phyloP scores from a whole-genome alignment of 2,329 filamentous ascomycete genomes.

The Claviceps digitariae region DNA sequence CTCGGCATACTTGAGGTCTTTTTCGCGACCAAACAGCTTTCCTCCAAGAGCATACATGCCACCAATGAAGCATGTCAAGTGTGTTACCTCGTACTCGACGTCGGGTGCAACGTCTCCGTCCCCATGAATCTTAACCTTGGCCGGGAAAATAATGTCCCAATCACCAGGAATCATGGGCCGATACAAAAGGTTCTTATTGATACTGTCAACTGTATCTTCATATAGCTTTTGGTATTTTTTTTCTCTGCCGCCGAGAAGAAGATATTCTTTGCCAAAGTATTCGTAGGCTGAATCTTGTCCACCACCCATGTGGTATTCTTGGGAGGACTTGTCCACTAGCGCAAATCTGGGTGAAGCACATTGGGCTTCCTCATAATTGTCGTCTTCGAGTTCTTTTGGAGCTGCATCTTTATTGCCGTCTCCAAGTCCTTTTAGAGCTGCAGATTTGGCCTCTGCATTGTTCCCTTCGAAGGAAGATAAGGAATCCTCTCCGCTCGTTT shows the following conservation, averaged over 20 bases:
- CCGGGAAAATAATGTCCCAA: slow-evolving; percentile 61
- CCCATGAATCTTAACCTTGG: slow-evolving; percentile 39
- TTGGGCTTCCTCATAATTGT: too few species aligned
- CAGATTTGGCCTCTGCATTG: background rate
- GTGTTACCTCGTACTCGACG: slow-evolving; percentile 46
- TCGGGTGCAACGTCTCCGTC: slow-evolving; percentile 18
- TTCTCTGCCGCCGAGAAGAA: slow-evolving; percentile 63
- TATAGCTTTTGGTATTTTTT: slow-evolving; percentile 63
- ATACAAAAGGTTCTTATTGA: slow-evolving; percentile 63
- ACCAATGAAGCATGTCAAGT: slow-evolving; percentile 54
- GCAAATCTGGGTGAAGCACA: slow-evolving; percentile 47
- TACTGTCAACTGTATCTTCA: slow-evolving; percentile 49
- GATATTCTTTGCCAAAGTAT: slow-evolving; percentile 54
- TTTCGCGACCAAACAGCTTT: slow-evolving; percentile 34
- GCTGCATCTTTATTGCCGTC: slow-evolving; percentile 13
- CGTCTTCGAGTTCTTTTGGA: slow-evolving; percentile 4
- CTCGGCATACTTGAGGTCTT: slow-evolving; percentile 32
- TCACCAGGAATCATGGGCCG: slow-evolving; percentile 58
- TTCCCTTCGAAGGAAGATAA: background rate
- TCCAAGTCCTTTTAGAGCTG: background rate
- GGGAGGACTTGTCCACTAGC: slow-evolving; percentile 27
- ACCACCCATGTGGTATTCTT: slow-evolving; percentile 48
- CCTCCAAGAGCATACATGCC: slow-evolving; percentile 52
- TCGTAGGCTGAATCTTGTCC: slow-evolving; percentile 59
- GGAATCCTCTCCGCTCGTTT: slow-evolving; percentile 5